Evolutionary conservation across 768 basidiomycete genomes (phyloP).

Genomic region (Amanita subjunquillea): DNA sequence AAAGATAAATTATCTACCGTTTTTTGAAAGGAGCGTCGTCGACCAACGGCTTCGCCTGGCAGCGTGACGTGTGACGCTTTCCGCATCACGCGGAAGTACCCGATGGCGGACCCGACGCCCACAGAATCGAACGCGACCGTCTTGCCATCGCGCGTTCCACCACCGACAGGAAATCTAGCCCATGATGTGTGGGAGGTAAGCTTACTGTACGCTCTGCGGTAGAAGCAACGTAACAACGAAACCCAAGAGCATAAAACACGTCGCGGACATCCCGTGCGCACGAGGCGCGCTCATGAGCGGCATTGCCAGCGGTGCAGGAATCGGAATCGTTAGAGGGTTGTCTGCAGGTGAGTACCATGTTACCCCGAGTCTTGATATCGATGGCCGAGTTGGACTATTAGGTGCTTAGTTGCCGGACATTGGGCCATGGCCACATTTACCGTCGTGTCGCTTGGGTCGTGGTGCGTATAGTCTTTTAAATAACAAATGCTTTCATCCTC

Average conservation of each 20-base stretch:
- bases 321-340: slow-evolving; percentile 66
- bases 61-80: not conserved
- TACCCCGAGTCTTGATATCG: not conserved
- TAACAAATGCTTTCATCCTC: too few species aligned
- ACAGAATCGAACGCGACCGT: slow-evolving; percentile 12
- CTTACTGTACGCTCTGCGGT: not conserved
- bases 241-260: slow-evolving; percentile 42
- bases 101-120: slow-evolving; percentile 1
- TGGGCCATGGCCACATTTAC: slow-evolving; percentile 76
- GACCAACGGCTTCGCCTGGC: too few species aligned
- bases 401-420: slow-evolving; percentile 59
- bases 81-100: not conserved
- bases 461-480: slow-evolving; percentile 25
- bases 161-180: slow-evolving; percentile 26
- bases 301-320: slow-evolving; percentile 70
- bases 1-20: too few species aligned
- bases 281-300: slow-evolving; percentile 67
- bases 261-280: slow-evolving; percentile 68
- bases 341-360: slow-evolving; percentile 37
- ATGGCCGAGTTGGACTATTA: slow-evolving; percentile 14
- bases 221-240: not conserved
- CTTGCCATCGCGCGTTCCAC: slow-evolving; percentile 25
- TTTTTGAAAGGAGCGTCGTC: too few species aligned
- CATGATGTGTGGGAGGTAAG: slow-evolving; percentile 25
- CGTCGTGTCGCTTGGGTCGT: slow-evolving; percentile 56